These are phyloP conservation scores for Ambrosiella beaveri DNA, from an alignment of 2,329 filamentous ascomycete species.

Conservation along the genomic window DNA sequence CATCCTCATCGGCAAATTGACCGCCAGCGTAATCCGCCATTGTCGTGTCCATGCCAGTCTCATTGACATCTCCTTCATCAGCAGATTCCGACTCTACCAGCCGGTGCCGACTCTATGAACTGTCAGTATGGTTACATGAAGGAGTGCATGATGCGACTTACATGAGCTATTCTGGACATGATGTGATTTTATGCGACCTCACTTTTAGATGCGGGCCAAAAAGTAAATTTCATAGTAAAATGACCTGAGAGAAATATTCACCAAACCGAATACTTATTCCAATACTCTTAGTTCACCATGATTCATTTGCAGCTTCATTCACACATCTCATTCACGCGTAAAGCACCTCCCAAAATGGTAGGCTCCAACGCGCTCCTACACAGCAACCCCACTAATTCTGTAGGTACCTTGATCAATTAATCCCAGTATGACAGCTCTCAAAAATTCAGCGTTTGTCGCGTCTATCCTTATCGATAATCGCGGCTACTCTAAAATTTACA, in stretches of 20 bases:
- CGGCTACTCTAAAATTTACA: slow-evolving; percentile 3
- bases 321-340: slow-evolving; percentile 12
- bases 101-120: background rate
- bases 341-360: background rate
- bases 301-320: slow-evolving; percentile 3
- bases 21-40: background rate
- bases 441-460: background rate
- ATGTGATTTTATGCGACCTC: no score
- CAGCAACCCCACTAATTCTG: background rate
- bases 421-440: background rate
- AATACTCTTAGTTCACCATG: background rate
- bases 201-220: no score
- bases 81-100: background rate
- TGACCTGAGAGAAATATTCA: background rate
- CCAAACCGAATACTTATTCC: background rate
- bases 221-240: no score
- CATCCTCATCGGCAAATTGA: background rate
- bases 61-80: background rate
- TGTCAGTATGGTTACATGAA: background rate
- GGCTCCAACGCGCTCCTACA: background rate
- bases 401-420: background rate
- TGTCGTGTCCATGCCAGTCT: background rate
- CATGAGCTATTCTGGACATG: background rate
- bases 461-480: slow-evolving; percentile 15
- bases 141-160: background rate